A percentile compares a stretch with the other conserved stretches of the same genome.
phyloP scores from a whole-genome alignment of 1,284 basidiomycete genomes.

The Malassezia pachydermatis region DNA sequence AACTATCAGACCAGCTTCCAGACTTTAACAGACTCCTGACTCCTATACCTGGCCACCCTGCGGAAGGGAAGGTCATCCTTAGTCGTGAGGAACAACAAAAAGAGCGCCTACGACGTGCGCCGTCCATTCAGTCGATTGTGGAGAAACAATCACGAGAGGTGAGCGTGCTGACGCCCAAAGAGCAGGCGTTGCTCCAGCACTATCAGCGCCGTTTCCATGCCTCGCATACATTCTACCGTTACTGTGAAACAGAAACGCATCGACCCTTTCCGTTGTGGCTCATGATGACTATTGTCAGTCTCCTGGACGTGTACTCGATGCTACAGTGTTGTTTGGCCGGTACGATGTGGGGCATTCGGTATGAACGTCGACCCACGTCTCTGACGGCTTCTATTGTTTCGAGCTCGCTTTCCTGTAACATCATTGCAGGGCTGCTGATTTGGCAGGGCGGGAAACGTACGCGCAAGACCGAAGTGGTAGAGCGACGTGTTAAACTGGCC shows the following conservation, averaged over 20 bases:
- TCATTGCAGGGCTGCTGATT: constrained; percentile 65
- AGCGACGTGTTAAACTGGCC: constrained; percentile 60
- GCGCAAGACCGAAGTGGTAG: constrained; percentile 65
- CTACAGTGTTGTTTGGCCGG: constrained; percentile 56
- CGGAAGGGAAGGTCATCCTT: background rate
- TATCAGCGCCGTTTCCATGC: constrained; percentile 43
- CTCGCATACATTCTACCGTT: constrained; percentile 63
- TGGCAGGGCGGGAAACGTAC: constrained; percentile 67
- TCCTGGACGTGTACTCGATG: constrained; percentile 39
- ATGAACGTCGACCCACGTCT: constrained; percentile 50
- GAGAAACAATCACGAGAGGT: constrained; percentile 34
- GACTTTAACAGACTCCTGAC: constrained; percentile 8
- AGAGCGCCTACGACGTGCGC: constrained; percentile 24
- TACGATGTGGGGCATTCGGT: constrained; percentile 66
- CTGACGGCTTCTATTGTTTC: constrained; percentile 63
- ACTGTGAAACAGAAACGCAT: constrained; percentile 75
- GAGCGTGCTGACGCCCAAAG: constrained; percentile 37
- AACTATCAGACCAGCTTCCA: background rate
- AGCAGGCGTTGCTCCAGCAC: constrained; percentile 39
- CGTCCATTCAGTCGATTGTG: constrained; percentile 36
- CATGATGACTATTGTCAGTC: constrained; percentile 28
- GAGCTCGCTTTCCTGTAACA: constrained; percentile 66
- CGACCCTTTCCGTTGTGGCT: constrained; percentile 57
- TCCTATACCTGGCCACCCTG: constrained; percentile 13
- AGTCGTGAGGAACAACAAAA: constrained; percentile 3